Conservation (phyloP, 345 rosid genomes). For the Camelina sativa region DNA sequence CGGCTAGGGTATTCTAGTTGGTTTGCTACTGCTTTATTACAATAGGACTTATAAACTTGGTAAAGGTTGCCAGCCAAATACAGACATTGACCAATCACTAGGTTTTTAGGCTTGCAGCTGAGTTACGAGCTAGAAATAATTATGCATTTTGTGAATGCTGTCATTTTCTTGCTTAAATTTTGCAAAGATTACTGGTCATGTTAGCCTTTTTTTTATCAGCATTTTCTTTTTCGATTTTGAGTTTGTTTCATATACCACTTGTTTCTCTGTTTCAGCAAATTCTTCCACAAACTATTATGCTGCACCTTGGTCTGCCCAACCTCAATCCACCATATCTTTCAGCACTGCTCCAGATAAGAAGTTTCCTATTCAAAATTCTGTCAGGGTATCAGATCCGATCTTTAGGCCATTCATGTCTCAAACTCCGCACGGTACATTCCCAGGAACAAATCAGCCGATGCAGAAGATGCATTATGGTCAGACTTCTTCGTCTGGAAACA, state of each 20-base stretch:
- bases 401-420: slow-evolving; percentile 64
- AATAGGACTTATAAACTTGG: neutral
- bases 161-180: neutral
- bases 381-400: slow-evolving; percentile 56
- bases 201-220: slow-evolving; percentile 14
- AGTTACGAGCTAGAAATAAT: neutral
- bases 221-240: neutral
- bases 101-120: neutral
- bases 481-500: slow-evolving; percentile 49
- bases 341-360: slow-evolving; percentile 58
- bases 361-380: slow-evolving; percentile 53
- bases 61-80: neutral
- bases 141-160: neutral
- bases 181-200: neutral
- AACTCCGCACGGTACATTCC: slow-evolving; percentile 53
- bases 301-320: slow-evolving; percentile 71
- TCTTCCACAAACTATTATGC: slow-evolving; percentile 64
- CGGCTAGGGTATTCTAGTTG: neutral
- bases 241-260: slow-evolving; percentile 2
- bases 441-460: slow-evolving; percentile 58
- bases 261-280: slow-evolving; percentile 63
- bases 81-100: neutral
- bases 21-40: slow-evolving; percentile 25
- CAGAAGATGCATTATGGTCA: slow-evolving; percentile 60
- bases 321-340: slow-evolving; percentile 57